Evolutionary conservation across 116 monocot genomes (phyloP), one percentile per base, ranked within the genome.

Genomic region (Cymodocea nodosa): DNA sequence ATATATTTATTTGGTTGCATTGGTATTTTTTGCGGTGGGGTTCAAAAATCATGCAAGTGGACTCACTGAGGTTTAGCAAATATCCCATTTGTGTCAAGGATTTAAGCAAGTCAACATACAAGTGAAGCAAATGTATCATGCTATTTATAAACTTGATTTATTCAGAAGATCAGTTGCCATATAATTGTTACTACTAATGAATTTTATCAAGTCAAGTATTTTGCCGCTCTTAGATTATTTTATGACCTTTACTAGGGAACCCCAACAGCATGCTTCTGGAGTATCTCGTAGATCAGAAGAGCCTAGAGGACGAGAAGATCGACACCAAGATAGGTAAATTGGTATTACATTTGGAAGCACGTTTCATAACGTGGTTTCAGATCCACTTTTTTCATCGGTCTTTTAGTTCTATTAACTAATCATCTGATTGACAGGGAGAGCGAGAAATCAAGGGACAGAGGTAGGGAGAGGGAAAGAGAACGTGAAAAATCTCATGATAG

Each of bases 381-480:
- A 2, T 44, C 44, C 11, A 44, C 44, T 44, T 11, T 4, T 44
- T 44, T 44, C 44, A 44, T 8, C 44, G 5, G 11, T 8, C 10
- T 56, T 9, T 56, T 56, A 9, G 0, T 56, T 56, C 17, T 1
- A 6, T 35, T 30, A 62, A 36, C 39, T n/a, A n/a, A 2, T 62
- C 18, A 6, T 37, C 2, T 37, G 10, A 53, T 23, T n/a, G 70
- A 1, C 70, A 77, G 78, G 54, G 78, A 79, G 20, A 82, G 81
- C 37, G 92, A 92, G 16, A 85, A 81, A 51, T 88, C 88, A n/a
- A 68, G 81, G 20, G 90, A 90, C 18, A 86, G 79, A 70, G 81
- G 56, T 8, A 78, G 73, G 58, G 88, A 83, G 18, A 77, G 75
- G 58, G 92, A 85, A 3, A 25, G 78, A 20, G 82, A 82, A 11